Evolutionary conservation across 2,329 filamentous ascomycete genomes (phyloP), one percentile per base, ranked within the genome.

Genomic region (Cadophora luteo-olivacea): DNA sequence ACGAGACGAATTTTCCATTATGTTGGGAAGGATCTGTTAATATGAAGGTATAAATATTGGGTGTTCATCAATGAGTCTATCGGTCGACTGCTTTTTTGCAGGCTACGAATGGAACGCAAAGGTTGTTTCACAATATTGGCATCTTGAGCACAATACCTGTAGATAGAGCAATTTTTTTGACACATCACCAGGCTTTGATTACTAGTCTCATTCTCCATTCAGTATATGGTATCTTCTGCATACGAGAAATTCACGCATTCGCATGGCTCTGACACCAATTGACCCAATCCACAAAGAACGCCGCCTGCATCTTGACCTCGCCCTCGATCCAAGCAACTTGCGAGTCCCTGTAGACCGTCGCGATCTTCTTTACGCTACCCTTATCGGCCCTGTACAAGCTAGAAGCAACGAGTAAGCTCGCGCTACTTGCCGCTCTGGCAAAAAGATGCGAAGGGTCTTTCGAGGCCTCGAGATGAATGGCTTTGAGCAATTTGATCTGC

Each of bases 221-320:
- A 22, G 6, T 49, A 22, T 19, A n/a, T 22, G n/a, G 19, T 49
- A 49, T 49, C 45, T 22, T 11, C n/a, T 11, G 11, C 29, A 25
- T n/a, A 19, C 4, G 29, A 3, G 12, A 8, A n/a, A 8, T 1
- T 54, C 24, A 64, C 29, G 63, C 52, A 41, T 67, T 73, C 11
- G 70, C 82, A 74, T 83, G 80, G 66, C 83, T 85, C 77, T 85
- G 83, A 76, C 85, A 89, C 91, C 91, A 94, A 76, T 92, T 92
- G 72, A 89, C 84, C 90, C 90, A 93, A 70, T 93, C 90, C 1
- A 84, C 83, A 74, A 92, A 92, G 79, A 93, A 91, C 0, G 83
- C 83, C 25, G 85, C 84, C 79, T 90, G 89, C 58, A 92, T 83
- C 79, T 85, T 86, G 54, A 84, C 84, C 75, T 85, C 84, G 41